Evolutionary conservation across 805 yeast species (phyloP), one percentile per base, ranked within the genome.

Genomic region (Sungouiozyma ichnusensis): DNA sequence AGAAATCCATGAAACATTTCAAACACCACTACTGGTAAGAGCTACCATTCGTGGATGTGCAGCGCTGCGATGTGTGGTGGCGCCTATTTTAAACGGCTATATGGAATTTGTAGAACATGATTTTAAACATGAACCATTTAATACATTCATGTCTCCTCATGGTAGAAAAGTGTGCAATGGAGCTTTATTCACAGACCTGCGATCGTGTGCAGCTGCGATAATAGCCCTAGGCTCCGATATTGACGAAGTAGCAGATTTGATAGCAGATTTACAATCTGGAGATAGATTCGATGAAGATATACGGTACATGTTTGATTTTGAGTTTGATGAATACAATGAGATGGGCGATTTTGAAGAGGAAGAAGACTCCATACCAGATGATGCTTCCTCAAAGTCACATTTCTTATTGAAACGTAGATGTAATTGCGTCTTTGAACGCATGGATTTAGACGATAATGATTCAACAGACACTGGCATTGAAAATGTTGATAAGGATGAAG

Each of bases 201-300:
- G 81, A 49, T 66, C 76, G 39, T 73, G 75, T 44, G 72, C 77
- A 29, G 74, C 79, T 3, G 74, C 79, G 2, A 63, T 79, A 56
- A 56, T 72, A 16, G 72, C 76, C 1, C 49, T 72, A 13, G 78
- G 78, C 0, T 53, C 63, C 4, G 72, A 68, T 18, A 45, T 70
- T 24, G 65, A 67, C 15, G 77, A 73, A 45, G 70, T 77, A 5
- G 73, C 77, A 0, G 77, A 73, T 39, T 61, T 79, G 11, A 57
- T 77, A 44, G 66, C 72, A 13, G 77, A 75, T 50, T 55, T 78
- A 42, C 81, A 76, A 34, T 65, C 69, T 2, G 77, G 77, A 42
- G 88, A 81, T 55, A 65, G 75, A 41, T 77, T 75, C 48, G 88
- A 81, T 56, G 86, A 79, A 49, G 87, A 81, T 59, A 72, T 72